These are phyloP conservation scores for Cryptococcus sp. DNA, from an alignment of 1,284 basidiomycete species.

Conservation along the genomic window DNA sequence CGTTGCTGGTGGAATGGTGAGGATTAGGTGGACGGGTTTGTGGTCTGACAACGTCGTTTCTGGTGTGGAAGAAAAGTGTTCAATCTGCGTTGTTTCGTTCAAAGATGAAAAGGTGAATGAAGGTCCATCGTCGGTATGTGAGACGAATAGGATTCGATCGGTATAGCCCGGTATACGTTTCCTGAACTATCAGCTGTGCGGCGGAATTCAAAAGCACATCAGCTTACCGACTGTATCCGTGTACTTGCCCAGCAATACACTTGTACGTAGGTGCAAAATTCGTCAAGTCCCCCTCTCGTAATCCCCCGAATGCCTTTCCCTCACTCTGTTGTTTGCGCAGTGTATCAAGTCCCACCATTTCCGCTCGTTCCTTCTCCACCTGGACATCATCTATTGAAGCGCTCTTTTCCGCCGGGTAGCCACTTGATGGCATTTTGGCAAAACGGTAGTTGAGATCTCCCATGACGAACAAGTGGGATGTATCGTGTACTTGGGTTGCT, in stretches of 20 bases:
- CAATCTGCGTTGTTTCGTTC: slow-evolving; percentile 29
- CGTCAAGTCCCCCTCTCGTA: slow-evolving; percentile 78
- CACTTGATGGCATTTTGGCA: slow-evolving; percentile 52
- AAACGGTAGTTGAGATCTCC: slow-evolving; percentile 90
- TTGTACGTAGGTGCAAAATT: slow-evolving; percentile 86
- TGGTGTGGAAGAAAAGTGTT: slow-evolving; percentile 36
- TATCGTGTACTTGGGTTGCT: slow-evolving; percentile 64
- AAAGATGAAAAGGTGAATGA: slow-evolving; percentile 20
- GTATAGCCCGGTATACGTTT: slow-evolving; percentile 90
- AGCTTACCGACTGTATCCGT: slow-evolving; percentile 65
- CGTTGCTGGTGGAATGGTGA: slow-evolving; percentile 26
- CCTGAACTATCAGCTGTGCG: slow-evolving; percentile 19
- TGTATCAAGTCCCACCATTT: slow-evolving; percentile 73
- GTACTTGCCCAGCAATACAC: slow-evolving; percentile 69
- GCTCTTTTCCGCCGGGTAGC: slow-evolving; percentile 27
- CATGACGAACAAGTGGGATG: slow-evolving; percentile 78
- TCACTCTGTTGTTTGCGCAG: slow-evolving; percentile 61
- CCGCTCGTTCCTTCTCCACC: slow-evolving; percentile 57
- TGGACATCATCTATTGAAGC: slow-evolving; percentile 38
- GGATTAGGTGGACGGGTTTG: slow-evolving; percentile 46
- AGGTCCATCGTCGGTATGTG: slow-evolving; percentile 57
- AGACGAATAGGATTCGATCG: slow-evolving; percentile 84
- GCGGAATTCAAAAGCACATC: not conserved
- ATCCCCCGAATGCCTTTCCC: slow-evolving; percentile 62
- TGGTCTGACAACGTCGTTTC: slow-evolving; percentile 47